A percentile compares a stretch with the other conserved stretches of the same genome.
phyloP scores from a whole-genome alignment of 2,329 filamentous ascomycete genomes.

The Trichoderma asperellum region DNA sequence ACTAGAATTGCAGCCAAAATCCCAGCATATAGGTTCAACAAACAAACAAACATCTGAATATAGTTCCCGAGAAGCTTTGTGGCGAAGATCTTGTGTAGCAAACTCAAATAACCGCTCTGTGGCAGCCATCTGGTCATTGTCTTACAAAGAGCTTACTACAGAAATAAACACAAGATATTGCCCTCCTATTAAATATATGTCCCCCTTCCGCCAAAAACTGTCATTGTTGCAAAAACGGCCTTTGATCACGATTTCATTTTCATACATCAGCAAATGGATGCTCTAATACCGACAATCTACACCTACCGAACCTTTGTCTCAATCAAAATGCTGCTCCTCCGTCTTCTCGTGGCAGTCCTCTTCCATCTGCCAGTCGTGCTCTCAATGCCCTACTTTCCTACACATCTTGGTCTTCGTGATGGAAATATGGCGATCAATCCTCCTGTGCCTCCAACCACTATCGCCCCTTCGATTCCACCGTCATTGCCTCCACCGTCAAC shows the following conservation, averaged over 20 bases:
- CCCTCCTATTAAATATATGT: not conserved
- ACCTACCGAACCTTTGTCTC: not conserved
- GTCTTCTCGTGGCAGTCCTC: constrained; percentile 9
- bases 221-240: not conserved
- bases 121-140: not conserved
- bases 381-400: not conserved
- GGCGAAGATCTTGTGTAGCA: not conserved
- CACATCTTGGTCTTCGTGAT: not conserved
- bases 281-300: not conserved
- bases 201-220: not conserved
- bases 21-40: not conserved
- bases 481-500: not conserved
- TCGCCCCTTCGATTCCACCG: not conserved
- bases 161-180: not conserved
- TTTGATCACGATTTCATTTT: not conserved
- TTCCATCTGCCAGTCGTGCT: constrained; percentile 15
- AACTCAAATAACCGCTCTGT: not conserved
- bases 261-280: not conserved
- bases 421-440: not conserved
- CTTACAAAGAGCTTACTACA: not conserved
- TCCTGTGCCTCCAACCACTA: not conserved
- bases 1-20: too few relatives aligned
- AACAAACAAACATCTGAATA: constrained; percentile 10
- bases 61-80: constrained; percentile 14
- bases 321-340: constrained; percentile 6